Evolutionary conservation across 2,329 filamentous ascomycete species (phyloP), one percentile per base, ranked within the genome.

Genomic region (Diaporthe sp.): DNA sequence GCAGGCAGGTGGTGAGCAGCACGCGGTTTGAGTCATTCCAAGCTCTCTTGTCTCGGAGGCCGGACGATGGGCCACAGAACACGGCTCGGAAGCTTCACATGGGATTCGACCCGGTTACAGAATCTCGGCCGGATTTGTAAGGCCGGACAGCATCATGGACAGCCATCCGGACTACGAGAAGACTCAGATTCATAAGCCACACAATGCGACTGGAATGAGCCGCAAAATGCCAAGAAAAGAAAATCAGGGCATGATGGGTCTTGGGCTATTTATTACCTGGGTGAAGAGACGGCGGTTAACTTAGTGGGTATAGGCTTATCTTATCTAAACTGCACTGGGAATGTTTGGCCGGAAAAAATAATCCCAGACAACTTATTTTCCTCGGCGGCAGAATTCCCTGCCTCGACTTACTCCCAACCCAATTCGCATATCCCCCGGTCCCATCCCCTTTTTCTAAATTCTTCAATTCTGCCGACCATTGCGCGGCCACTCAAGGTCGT

Each of bases 291-390:
- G n/a, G n/a, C n/a, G 9, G 44, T 66, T 12, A 13, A 12, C 13
- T 68, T 53, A 53, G 53, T 72, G 70, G n/a, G 15, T 37, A 13
- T 68, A 37, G n/a, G 47, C 74, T 71, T 74, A 74, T 74, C 74
- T 75, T 71, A 71, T 68, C 72, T 71, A 27, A 56, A 39, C 53
- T 30, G 59, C 68, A 58, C 53, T 47, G n/a, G 30, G 63, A 35
- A 39, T 68, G 22, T 30, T 30, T 39, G 3, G 15, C 17, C 35
- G 12, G 39, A 42, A 51, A 53, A 51, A 59, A 56, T 17, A 55
- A 70, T 42, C 37, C 37, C 15, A 63, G 63, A 42, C 63, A 47
- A 47, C 35, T 68, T 71, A 63, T 71, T 73, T 75, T 50, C 42
- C 30, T n/a, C 12, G 47, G 42, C 63, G 47, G 55, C 70, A 58